phyloP scores from a whole-genome alignment of 1,284 basidiomycete genomes.

The Cystobasidiaceae sp. region DNA sequence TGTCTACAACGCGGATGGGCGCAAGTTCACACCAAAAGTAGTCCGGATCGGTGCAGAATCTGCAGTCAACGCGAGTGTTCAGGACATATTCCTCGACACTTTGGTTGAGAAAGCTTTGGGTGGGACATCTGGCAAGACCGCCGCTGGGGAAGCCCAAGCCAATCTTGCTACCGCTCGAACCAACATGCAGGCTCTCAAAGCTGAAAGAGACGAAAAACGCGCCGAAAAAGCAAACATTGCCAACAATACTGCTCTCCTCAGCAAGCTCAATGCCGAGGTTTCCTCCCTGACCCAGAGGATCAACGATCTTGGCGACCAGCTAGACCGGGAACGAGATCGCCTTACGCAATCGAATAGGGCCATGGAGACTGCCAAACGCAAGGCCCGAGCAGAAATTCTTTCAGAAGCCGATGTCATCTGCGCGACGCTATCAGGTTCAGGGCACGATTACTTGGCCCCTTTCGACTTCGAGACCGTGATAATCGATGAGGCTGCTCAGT shows the following conservation, averaged over 20 bases:
- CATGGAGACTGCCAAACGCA: constrained; percentile 69
- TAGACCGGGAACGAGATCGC: constrained; percentile 74
- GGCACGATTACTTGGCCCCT: constrained; percentile 76
- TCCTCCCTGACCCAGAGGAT: constrained; percentile 57
- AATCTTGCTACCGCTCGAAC: constrained; percentile 60
- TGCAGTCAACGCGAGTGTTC: constrained; percentile 73
- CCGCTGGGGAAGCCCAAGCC: constrained; percentile 41
- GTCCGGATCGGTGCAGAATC: constrained; percentile 82
- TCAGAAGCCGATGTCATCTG: constrained; percentile 89
- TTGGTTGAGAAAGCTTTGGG: constrained; percentile 70
- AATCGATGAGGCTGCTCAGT: constrained; percentile 97
- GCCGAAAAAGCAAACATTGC: constrained; percentile 53
- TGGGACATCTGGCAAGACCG: constrained; percentile 29
- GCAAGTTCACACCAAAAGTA: constrained; percentile 62
- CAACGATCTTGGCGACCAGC: constrained; percentile 60
- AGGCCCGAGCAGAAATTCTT: constrained; percentile 68
- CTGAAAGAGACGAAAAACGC: constrained; percentile 58
- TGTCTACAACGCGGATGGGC: constrained; percentile 58
- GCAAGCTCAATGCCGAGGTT: constrained; percentile 53
- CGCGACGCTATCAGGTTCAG: constrained; percentile 84
- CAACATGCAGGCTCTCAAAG: constrained; percentile 65
- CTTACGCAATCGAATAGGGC: constrained; percentile 65
- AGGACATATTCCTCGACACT: constrained; percentile 79
- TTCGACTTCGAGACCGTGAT: constrained; percentile 77
- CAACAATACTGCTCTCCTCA: constrained; percentile 50